Base-by-base conservation (phyloP, 2,329 filamentous ascomycete genomes). In the Calonectria naviculata region DNA sequence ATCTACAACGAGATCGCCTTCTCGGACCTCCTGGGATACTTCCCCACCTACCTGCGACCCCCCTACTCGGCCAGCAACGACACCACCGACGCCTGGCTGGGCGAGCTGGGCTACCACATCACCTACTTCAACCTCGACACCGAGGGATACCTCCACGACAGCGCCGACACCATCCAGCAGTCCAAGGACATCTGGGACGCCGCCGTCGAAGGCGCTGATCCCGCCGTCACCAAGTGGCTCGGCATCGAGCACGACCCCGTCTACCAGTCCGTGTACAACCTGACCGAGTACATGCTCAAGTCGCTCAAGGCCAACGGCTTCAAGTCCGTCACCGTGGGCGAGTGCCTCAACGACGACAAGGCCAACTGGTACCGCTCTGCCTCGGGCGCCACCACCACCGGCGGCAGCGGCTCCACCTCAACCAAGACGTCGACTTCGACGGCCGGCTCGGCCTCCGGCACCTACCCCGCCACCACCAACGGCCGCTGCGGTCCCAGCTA, bases 51-150 rank as follows among this genome's bases (percentile, higher is more conserved):
- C 77, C 83, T 87, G 81, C 84, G 85, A 1, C 83, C 85, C 0
- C 85, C 86, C 0, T 87, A 85, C 79, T 86, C 85, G n/a, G 84
- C 84, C 36, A 86, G 85, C 77, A 84, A 84, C 61, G 68, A 68
- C 5, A 79, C 74, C 0, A 85, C 83, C 8, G 83, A 86, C 56
- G 80, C 75, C 24, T 80, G 83, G 80, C 76, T 87, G 47, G 80
- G 75, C 17, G 80, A 81, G 29, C 74, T 91, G 7, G 87, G 87
- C n/a, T 91, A 91, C 79, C 88, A 91, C 76, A 78, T 91, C 76
- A 85, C 86, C 31, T 90, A 90, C 81, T 91, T 90, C 75, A 87
- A 90, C 77, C 82, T 92, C 52, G 90, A 92, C 76, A 92, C 90
- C 4, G 85, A 89, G 67, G 90, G 91, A 67, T 91, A 90, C 77